Evolutionary conservation across 2,329 filamentous ascomycete species (phyloP), one percentile per base, ranked within the genome.

Genomic region (Pseudocercospora macadamiae): DNA sequence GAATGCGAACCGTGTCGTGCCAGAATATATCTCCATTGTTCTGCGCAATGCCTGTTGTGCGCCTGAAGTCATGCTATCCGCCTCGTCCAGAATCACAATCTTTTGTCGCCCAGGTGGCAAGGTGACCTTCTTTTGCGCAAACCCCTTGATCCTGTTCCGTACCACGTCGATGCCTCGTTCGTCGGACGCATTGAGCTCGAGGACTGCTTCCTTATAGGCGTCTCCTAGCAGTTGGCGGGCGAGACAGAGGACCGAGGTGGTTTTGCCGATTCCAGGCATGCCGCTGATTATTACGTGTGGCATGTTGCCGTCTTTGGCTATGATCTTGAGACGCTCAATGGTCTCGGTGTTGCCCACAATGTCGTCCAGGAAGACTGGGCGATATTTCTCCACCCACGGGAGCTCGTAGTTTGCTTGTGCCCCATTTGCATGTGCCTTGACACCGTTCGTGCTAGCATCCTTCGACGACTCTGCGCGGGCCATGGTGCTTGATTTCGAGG

Each of bases 231-330:
- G 79, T 74, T 97, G 93, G 60, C 93, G 86, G 16, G 95, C 95
- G 47, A 99, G 85, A 73, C 95, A 97, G 61, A 97, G 80, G 56
- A 99, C 88, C 56, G 92, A 96, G 0, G 95, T 97, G 3, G 95
- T 99, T 81, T 99, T 99, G 76, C 95, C 95, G 71, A 97, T 99
- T 72, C 95, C 95, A 18, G 95, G 95, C 92, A 96, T 97, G 60
- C 95, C 95, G n/a, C 91, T 96, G 71, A 99, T 97, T 77, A 99
- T 97, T 71, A 99, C 86, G 77, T 99, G 95, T 2, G 95, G 95
- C 93, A 99, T 97, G 78, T 99, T 99, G 68, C 95, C 95, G 79
- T 97, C 95, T 76, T 93, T 95, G 47, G 95, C 93, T 69, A 99
- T 97, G 71, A 99, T 97, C 74, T 97, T 97, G 69, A 99, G 81